These are phyloP conservation scores for Mikania micrantha DNA, from an alignment of 129 eudicot species.

Conservation along the genomic window DNA sequence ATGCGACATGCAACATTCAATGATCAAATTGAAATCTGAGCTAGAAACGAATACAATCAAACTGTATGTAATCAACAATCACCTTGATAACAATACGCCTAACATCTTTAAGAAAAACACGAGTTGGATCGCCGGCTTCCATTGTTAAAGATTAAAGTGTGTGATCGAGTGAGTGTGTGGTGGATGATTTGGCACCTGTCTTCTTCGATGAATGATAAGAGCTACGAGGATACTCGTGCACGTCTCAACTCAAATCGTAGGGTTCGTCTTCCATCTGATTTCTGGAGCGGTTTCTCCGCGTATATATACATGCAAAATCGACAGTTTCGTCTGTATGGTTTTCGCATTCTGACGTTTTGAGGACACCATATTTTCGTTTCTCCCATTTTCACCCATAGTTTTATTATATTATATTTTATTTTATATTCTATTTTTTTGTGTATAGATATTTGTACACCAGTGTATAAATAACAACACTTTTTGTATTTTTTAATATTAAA, in stretches of 20 bases:
- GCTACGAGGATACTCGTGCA: slow-evolving; percentile 26
- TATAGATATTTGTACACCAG: too few species aligned
- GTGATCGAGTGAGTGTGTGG: neutral
- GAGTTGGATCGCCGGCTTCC: slow-evolving; percentile 62
- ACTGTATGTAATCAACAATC: neutral
- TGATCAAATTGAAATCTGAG: slow-evolving; percentile 2
- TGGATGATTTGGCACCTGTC: neutral
- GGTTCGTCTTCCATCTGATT: slow-evolving; percentile 27
- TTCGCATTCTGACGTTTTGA: slow-evolving; percentile 8
- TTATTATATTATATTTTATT: too few species aligned
- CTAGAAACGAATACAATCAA: slow-evolving; percentile 2
- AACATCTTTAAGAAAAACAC: slow-evolving; percentile 68
- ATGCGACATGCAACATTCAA: slow-evolving; percentile 1
- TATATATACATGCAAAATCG: slow-evolving; percentile 27
- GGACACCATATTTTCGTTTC: neutral
- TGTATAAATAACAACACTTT: too few species aligned
- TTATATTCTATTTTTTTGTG: too few species aligned
- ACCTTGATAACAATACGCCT: slow-evolving; percentile 80
- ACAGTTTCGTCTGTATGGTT: slow-evolving; percentile 2
- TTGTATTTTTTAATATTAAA: too few species aligned
- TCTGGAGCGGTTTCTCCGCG: slow-evolving; percentile 17
- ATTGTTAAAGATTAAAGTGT: slow-evolving; percentile 20
- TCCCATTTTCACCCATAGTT: slow-evolving; percentile 8
- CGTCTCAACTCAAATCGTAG: slow-evolving; percentile 26
- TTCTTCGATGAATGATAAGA: slow-evolving; percentile 8